These are phyloP conservation scores for Annulohypoxylon truncatum DNA, from an alignment of 2,329 filamentous ascomycete species.

Conservation along the genomic window DNA sequence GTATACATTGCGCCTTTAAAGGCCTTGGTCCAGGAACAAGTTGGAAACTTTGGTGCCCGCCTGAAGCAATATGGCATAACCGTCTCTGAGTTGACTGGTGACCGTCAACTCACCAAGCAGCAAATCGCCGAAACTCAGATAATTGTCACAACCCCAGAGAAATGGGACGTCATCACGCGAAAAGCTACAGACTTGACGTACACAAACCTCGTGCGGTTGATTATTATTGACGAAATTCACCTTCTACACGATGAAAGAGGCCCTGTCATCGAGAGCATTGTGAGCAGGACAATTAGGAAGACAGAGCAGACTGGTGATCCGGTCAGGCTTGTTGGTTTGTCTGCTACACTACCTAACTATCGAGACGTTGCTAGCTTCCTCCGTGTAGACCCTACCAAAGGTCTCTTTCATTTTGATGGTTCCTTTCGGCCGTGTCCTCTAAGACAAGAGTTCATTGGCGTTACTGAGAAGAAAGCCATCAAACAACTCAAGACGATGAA, in stretches of 20 bases:
- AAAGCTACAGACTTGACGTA: slow-evolving; percentile 98
- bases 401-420: slow-evolving; percentile 95
- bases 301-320: slow-evolving; percentile 95
- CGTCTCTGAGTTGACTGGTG: slow-evolving; percentile 95
- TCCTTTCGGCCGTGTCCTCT: slow-evolving; percentile 93
- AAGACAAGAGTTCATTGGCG: slow-evolving; percentile 96
- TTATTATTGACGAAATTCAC: slow-evolving; percentile 99
- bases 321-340: slow-evolving; percentile 90
- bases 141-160: slow-evolving; percentile 98
- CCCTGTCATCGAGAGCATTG: slow-evolving; percentile 95
- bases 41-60: slow-evolving; percentile 94
- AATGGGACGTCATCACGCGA: slow-evolving; percentile 98
- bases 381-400: slow-evolving; percentile 85
- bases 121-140: slow-evolving; percentile 98
- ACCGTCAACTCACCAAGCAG: slow-evolving; percentile 97
- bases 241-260: slow-evolving; percentile 97
- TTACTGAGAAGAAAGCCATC: slow-evolving; percentile 98
- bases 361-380: slow-evolving; percentile 95
- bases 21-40: slow-evolving; percentile 95
- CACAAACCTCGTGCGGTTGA: slow-evolving; percentile 93
- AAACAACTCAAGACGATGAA: slow-evolving; percentile 99
- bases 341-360: slow-evolving; percentile 96
- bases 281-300: slow-evolving; percentile 90
- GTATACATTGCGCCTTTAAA: slow-evolving; percentile 97
- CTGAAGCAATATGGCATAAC: slow-evolving; percentile 90